Percentiles rank a stretch among this genome's conserved stretches.
Evolutionary conservation across 192 early-diverging fungal species (phyloP).

Genomic region (Neocallimastix lanati): DNA sequence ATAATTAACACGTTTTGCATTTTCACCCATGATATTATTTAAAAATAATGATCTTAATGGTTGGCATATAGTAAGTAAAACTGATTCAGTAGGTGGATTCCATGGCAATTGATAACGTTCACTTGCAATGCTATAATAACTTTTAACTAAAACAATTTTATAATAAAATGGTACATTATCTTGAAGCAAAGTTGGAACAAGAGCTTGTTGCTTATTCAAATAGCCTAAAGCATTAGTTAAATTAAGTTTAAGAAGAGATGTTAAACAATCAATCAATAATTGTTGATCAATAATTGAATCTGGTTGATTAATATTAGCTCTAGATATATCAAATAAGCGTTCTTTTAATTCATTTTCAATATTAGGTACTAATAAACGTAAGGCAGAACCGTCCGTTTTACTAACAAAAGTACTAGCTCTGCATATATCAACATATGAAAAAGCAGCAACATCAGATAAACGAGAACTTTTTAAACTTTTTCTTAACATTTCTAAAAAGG

Average conservation of each 20-base stretch:
- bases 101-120: slow-evolving; percentile 40
- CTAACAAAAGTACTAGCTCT: slow-evolving; percentile 50
- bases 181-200: slow-evolving; percentile 52
- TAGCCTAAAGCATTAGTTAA: slow-evolving; percentile 50
- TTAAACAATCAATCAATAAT: slow-evolving; percentile 54
- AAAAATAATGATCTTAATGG: slow-evolving; percentile 47
- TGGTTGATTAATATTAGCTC: slow-evolving; percentile 17
- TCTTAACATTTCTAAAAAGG: slow-evolving; percentile 29
- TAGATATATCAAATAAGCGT: slow-evolving; percentile 34
- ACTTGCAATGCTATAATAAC: slow-evolving; percentile 48
- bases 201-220: no score
- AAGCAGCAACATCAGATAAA: slow-evolving; percentile 40
- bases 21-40: slow-evolving; percentile 14
- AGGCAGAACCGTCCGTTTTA: slow-evolving; percentile 35
- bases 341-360: slow-evolving; percentile 62
- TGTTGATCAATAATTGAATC: slow-evolving; percentile 58
- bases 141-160: slow-evolving; percentile 62
- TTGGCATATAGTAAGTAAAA: slow-evolving; percentile 33
- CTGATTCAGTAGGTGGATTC: slow-evolving; percentile 38
- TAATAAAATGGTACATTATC: slow-evolving; percentile 51
- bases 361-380: slow-evolving; percentile 43
- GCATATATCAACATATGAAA: slow-evolving; percentile 58
- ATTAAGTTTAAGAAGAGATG: slow-evolving; percentile 59
- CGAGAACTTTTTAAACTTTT: slow-evolving; percentile 29
- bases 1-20: not conserved